phyloP scores from a whole-genome alignment of 148 eudicot species.

The Chenopodium album region DNA sequence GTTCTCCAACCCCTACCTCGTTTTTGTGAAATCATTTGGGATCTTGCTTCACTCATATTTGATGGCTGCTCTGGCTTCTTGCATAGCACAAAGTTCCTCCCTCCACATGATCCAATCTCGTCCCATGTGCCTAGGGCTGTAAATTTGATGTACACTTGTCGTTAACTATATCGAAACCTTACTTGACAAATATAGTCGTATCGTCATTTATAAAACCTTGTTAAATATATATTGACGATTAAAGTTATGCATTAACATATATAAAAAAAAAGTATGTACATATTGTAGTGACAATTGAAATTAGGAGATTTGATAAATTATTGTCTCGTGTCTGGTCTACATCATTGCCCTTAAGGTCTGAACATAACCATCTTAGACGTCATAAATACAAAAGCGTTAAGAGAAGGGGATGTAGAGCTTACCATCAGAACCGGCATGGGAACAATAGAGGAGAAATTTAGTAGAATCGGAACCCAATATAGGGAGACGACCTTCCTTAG shows the following conservation, averaged over 20 bases:
- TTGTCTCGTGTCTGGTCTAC: too few relatives aligned
- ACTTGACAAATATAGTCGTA: too few relatives aligned
- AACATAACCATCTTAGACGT: too few relatives aligned
- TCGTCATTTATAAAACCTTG: too few relatives aligned
- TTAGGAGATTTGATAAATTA: too few relatives aligned
- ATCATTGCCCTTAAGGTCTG: too few relatives aligned
- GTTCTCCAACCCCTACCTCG: slow-evolving; percentile 37
- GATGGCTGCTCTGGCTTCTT: slow-evolving; percentile 35
- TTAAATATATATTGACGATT: too few relatives aligned
- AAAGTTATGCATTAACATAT: too few relatives aligned
- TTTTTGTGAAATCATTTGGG: slow-evolving; percentile 25
- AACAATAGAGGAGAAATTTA: slow-evolving; percentile 42
- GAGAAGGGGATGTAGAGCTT: not conserved
- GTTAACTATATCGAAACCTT: too few relatives aligned
- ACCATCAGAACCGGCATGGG: slow-evolving; percentile 45
- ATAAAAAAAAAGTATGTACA: too few relatives aligned
- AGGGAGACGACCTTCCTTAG: slow-evolving; percentile 55
- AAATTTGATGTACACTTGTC: not conserved
- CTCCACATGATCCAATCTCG: slow-evolving; percentile 39
- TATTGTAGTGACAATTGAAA: too few relatives aligned
- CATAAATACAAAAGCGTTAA: too few relatives aligned
- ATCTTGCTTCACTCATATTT: slow-evolving; percentile 26
- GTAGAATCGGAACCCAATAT: slow-evolving; percentile 36
- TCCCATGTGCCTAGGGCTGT: slow-evolving; percentile 40
- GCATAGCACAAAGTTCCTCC: slow-evolving; percentile 48